phyloP scores from a whole-genome alignment of 768 basidiomycete species.

The Galerina marginata region DNA sequence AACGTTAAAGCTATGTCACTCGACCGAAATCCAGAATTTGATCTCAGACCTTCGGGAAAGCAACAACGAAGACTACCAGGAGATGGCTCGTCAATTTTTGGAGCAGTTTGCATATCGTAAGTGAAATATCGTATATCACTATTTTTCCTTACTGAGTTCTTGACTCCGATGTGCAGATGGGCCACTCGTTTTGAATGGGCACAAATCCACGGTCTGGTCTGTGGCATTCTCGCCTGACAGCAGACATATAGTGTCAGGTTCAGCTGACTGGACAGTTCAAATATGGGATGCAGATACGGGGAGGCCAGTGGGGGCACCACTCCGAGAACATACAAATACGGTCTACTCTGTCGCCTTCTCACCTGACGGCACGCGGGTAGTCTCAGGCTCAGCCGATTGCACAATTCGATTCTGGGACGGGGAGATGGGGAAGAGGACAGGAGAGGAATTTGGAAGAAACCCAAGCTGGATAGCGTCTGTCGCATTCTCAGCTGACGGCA shows the following conservation, averaged over 20 bases:
- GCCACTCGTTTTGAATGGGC: neutral
- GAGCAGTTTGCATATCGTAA: no score
- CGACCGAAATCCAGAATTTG: no score
- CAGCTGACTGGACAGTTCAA: neutral
- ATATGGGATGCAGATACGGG: neutral
- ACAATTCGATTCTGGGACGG: neutral
- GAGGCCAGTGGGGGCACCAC: neutral
- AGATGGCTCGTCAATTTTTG: no score
- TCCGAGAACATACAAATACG: neutral
- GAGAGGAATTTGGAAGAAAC: neutral
- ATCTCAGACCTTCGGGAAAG: no score
- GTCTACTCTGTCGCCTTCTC: neutral
- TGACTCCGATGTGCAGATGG: no score
- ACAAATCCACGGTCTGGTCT: neutral
- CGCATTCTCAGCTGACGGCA: constrained; percentile 2
- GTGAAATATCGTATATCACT: no score
- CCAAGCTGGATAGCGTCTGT: neutral
- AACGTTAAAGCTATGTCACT: no score
- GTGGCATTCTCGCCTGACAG: neutral
- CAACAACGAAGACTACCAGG: no score
- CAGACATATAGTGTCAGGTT: neutral
- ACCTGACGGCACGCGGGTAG: neutral
- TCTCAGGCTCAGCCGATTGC: constrained; percentile 1
- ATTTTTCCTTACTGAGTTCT: no score
- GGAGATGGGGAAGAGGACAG: neutral